Base-by-base conservation (phyloP, 2,329 filamentous ascomycete genomes). In the Alternaria hordeiaustralica region DNA sequence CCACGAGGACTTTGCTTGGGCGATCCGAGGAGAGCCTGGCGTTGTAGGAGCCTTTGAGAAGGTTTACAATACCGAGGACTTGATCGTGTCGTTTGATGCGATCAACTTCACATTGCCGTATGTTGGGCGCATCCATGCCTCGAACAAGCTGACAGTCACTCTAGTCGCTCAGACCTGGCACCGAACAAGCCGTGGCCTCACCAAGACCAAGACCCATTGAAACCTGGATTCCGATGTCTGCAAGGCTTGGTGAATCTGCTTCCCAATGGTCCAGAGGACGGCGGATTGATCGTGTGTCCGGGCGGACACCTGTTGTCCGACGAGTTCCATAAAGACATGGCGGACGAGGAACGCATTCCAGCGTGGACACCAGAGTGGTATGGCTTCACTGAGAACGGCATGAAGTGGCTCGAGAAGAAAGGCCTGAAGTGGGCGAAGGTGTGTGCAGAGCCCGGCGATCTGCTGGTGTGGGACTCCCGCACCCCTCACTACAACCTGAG, bases 191-290 rank as follows among this genome's bases (percentile, higher is more conserved):
- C 63, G 9, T 83, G 81, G 80, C 75, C 76, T 25, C 81, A 83
- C 53, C 67, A 71, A 49, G 73, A 75, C 28, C 72, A 76, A 36
- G 67, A 67, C 21, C 73, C 72, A 5, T 50, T 50, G 7, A 67
- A 80, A 80, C 78, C 77, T 12, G 85, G 84, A 0, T 85, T 87
- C 71, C 79, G 83, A 3, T 87, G 85, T 65, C 76, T 85, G 3
- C 85, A 87, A 63, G 85, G 85, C 5, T 77, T 87, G 0, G 82
- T 86, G 2, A 86, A 87, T 69, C 66, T 84, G 7, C 63, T 76
- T 4, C 77, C 74, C 3, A 78, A 77, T 25, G 79, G 79, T 0
- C 76, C 77, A 2, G 67, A 80, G 7, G 79, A 81, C 59, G 79
- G 79, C 18, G 71, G 77, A 67, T 69, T 81, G 64, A 78, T 80